A percentile compares a stretch with the other conserved stretches of the same genome.
Evolutionary conservation across 371 early-diverging fungal species (phyloP).

Genomic region (Polyrhizophydium stewartii): DNA sequence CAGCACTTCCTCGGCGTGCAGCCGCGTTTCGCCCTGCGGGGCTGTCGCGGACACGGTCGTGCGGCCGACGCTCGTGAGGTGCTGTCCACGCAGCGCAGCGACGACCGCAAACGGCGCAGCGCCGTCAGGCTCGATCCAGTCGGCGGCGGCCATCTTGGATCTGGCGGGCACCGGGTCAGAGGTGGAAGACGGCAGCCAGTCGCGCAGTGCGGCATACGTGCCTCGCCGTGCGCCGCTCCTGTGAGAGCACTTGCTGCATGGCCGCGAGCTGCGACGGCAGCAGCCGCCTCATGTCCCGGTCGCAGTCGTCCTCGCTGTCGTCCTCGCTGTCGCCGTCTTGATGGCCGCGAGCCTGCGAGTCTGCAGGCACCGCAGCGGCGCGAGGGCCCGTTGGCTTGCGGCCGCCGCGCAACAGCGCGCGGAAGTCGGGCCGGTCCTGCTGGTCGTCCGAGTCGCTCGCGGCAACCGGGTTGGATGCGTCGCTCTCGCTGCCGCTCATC

Average conservation of each 20-base stretch:
- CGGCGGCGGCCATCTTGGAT: neutral
- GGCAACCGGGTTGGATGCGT: neutral
- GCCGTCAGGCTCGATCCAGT: too few species aligned
- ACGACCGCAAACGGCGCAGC: neutral
- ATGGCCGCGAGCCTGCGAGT: too few species aligned
- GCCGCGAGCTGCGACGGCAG: too few species aligned
- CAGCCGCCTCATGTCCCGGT: too few species aligned
- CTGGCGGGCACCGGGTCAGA: too few species aligned
- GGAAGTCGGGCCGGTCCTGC: neutral
- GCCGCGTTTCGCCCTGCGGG: neutral
- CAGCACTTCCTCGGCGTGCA: constrained; percentile 11
- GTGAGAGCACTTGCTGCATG: neutral
- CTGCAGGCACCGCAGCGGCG: neutral
- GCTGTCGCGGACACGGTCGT: too few species aligned
- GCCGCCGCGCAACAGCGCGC: neutral
- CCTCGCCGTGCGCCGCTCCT: neutral
- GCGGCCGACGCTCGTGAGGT: neutral
- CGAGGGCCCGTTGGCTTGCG: too few species aligned
- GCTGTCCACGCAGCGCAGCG: neutral
- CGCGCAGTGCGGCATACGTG: too few species aligned
- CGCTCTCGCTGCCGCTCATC: neutral
- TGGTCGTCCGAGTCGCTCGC: neutral
- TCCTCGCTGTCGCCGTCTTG: too few species aligned
- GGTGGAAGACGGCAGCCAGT: too few species aligned
- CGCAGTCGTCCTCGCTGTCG: too few species aligned